Evolutionary conservation across 2,329 filamentous ascomycete genomes (phyloP), one percentile per base, ranked within the genome.

Genomic region (Pestalotiopsis sp.): DNA sequence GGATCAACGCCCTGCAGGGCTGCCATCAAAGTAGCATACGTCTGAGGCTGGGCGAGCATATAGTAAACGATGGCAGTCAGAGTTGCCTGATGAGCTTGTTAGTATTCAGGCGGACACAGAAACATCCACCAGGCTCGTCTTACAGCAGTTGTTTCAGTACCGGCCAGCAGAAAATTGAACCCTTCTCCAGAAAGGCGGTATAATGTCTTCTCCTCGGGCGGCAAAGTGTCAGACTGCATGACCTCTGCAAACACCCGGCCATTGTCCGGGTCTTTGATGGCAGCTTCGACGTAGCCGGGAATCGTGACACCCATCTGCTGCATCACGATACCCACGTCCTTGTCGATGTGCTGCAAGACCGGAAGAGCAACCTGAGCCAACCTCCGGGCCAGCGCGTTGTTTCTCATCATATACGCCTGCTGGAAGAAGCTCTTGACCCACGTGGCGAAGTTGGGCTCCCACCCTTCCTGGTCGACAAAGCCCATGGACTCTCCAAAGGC

Each of bases 101-200:
- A 65, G 27, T 65, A 7, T 23, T 17, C n/a, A 41, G 31, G 17
- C 11, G 3, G 9, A 20, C 1, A 40, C 5, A 31, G 5, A 27
- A n/a, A 3, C 14, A 41, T 62, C 12, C 12, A 11, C 5, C 36
- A 9, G 12, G 20, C 1, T 78, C 79, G 23, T 31, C 27, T 68
- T 67, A 72, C 73, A 14, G 74, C 70, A 4, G 81, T 83, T 4
- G 82, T 84, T 68, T 83, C 75, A 2, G 80, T 82, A 12, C 81
- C 82, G 2, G 80, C 81, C 65, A 79, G 74, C 4, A 82, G 74
- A n/a, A 82, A 72, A 9, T 77, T 76, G 65, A 81, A 79, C 3
- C 79, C 81, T 61, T 83, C 82, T 13, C 82, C 80, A 11, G 77
- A 78, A 12, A 83, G 77, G 2, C 78, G 75, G 17, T 71, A 70